These are phyloP conservation scores for Camellia sinensis DNA, from an alignment of 148 eudicot genomes.

Conservation along the genomic window DNA sequence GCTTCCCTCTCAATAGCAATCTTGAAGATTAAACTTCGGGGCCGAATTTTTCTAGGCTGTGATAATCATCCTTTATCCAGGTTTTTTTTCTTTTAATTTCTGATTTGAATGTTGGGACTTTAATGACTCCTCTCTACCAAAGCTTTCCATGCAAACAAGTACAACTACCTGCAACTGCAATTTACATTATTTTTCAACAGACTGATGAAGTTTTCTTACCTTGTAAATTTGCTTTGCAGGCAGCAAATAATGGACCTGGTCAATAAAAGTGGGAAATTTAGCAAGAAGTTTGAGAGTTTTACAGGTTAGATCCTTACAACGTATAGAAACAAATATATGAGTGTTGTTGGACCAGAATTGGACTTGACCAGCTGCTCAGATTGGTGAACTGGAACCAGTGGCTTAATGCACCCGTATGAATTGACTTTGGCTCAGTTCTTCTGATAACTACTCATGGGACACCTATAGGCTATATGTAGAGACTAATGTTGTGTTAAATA, in stretches of 20 bases:
- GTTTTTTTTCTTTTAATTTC: conserved; percentile 22
- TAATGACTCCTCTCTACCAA: not conserved
- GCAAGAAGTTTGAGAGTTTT: conserved; percentile 59
- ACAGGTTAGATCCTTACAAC: conserved; percentile 44
- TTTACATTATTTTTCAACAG: not conserved
- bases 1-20: conserved; percentile 70
- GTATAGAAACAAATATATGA: not conserved
- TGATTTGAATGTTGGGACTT: not conserved
- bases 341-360: not conserved
- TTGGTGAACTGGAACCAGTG: not conserved
- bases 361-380: not conserved
- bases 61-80: conserved; percentile 92
- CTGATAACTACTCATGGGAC: not conserved
- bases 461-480: not conserved
- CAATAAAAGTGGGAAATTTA: conserved; percentile 66
- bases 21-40: conserved; percentile 60
- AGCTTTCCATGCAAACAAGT: not conserved
- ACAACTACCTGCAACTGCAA: not conserved
- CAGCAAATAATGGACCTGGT: conserved; percentile 92
- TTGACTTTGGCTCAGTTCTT: not conserved
- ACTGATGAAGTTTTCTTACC: not conserved
- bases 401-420: no score
- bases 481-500: not conserved
- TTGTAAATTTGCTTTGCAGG: conserved; percentile 37
- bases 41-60: conserved; percentile 69